These are phyloP conservation scores for Ogataea henricii DNA, from an alignment of 805 yeast species.

Conservation along the genomic window DNA sequence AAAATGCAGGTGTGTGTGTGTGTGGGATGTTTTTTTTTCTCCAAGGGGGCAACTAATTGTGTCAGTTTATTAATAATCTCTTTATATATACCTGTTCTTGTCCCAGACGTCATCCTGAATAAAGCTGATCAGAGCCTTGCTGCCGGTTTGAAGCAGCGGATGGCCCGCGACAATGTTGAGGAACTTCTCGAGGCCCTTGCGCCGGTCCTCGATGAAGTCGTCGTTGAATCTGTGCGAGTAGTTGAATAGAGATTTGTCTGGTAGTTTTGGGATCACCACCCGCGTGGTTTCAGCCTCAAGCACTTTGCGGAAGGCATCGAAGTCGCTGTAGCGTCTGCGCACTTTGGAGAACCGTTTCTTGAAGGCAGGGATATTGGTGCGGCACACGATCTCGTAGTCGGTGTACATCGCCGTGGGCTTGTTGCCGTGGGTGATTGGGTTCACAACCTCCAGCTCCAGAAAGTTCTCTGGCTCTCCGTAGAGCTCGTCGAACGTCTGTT, in stretches of 20 bases:
- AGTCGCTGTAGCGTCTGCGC: conserved; percentile 87
- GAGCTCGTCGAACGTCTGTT: conserved; percentile 73
- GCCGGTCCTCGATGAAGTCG: conserved; percentile 77
- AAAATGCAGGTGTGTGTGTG: not conserved
- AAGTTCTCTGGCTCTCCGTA: conserved; percentile 96
- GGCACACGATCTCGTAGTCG: conserved; percentile 87
- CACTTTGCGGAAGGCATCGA: conserved; percentile 75
- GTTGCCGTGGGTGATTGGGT: conserved; percentile 74
- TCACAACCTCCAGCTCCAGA: conserved; percentile 83
- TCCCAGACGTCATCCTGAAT: conserved; percentile 88
- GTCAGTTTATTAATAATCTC: too few species aligned
- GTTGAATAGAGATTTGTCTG: conserved; percentile 71
- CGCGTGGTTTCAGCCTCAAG: conserved; percentile 74
- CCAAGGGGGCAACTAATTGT: too few species aligned
- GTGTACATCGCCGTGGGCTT: conserved; percentile 67
- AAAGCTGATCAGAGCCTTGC: conserved; percentile 74
- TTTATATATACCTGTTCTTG: conserved; percentile 29
- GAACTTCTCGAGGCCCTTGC: conserved; percentile 83
- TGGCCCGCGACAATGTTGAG: conserved; percentile 82
- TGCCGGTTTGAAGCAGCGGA: conserved; percentile 87
- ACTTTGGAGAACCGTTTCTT: conserved; percentile 62
- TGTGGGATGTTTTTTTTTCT: too few species aligned
- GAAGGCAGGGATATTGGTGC: conserved; percentile 91
- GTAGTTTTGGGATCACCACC: conserved; percentile 83
- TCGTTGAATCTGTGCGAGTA: conserved; percentile 74